Conservation (phyloP, 2,329 filamentous ascomycete species). For the Lachnellula cervina region DNA sequence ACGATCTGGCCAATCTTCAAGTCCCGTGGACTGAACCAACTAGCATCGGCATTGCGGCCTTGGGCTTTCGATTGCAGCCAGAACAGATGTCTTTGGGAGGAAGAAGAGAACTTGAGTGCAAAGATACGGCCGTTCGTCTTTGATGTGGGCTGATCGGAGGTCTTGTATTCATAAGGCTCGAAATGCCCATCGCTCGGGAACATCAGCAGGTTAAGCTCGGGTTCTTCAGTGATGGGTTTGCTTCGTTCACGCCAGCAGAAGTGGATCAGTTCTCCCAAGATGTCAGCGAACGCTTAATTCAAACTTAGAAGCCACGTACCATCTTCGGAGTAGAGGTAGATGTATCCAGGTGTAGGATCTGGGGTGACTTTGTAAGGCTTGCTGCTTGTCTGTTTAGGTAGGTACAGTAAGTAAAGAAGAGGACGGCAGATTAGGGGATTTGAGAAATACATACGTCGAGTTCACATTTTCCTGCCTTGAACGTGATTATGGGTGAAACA, state of each 20-base stretch:
- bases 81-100: constrained; percentile 86
- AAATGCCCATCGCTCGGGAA: constrained; percentile 87
- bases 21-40: constrained; percentile 81
- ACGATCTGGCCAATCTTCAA: constrained; percentile 85
- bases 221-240: constrained; percentile 64
- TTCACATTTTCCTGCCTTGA: constrained; percentile 91
- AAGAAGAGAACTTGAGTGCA: constrained; percentile 88
- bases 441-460: constrained; percentile 60
- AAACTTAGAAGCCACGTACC: constrained; percentile 44
- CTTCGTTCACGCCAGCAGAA: constrained; percentile 93
- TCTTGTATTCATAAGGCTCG: constrained; percentile 72
- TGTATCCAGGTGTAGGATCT: constrained; percentile 69
- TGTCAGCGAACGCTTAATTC: constrained; percentile 1
- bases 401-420: constrained; percentile 3
- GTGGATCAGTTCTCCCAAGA: constrained; percentile 69
- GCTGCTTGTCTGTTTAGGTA: constrained; percentile 41
- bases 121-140: constrained; percentile 87
- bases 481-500: constrained; percentile 80
- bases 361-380: constrained; percentile 70
- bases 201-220: constrained; percentile 82
- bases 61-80: constrained; percentile 94
- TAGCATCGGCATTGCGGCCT: constrained; percentile 59
- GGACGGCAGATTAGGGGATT: constrained; percentile 9
- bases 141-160: constrained; percentile 50
- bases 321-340: constrained; percentile 92